Percentiles rank a stretch among this genome's conserved stretches.
These are phyloP conservation scores for Ophiostoma fasciatum DNA, from an alignment of 2,329 filamentous ascomycete species.

Conservation along the genomic window DNA sequence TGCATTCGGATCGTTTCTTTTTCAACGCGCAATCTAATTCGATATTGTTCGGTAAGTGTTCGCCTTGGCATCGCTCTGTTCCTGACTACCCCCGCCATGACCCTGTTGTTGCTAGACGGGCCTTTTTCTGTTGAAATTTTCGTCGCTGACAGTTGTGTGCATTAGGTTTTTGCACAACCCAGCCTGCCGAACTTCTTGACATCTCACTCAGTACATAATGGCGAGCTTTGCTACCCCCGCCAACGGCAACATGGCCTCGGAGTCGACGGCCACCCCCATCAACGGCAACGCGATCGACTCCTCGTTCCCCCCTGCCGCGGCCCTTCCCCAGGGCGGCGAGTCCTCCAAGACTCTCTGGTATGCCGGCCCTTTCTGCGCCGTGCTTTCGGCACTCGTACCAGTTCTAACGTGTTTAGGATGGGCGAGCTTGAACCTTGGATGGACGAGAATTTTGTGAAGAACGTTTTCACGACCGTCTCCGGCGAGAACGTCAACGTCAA, in stretches of 20 bases:
- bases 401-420: slow-evolving; percentile 56
- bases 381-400: too few species aligned
- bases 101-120: too few species aligned
- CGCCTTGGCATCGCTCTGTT: too few species aligned
- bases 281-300: slow-evolving; percentile 17
- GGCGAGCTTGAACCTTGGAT: slow-evolving; percentile 98
- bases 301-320: slow-evolving; percentile 11
- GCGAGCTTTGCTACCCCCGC: slow-evolving; percentile 10
- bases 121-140: too few species aligned
- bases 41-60: not conserved
- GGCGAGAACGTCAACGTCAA: slow-evolving; percentile 95
- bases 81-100: too few species aligned
- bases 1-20: not conserved
- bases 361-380: slow-evolving; percentile 11
- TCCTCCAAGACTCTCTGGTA: slow-evolving; percentile 45
- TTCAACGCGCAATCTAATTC: not conserved
- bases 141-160: too few species aligned
- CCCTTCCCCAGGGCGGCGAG: slow-evolving; percentile 22
- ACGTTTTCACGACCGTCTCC: slow-evolving; percentile 75
- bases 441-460: slow-evolving; percentile 96
- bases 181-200: too few species aligned
- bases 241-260: slow-evolving; percentile 11
- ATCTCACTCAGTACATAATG: too few species aligned
- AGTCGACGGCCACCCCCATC: slow-evolving; percentile 14
- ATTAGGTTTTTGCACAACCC: too few species aligned